Conservation (phyloP, 352 stramenopile genomes). For the Phytophthora ramorum region DNA sequence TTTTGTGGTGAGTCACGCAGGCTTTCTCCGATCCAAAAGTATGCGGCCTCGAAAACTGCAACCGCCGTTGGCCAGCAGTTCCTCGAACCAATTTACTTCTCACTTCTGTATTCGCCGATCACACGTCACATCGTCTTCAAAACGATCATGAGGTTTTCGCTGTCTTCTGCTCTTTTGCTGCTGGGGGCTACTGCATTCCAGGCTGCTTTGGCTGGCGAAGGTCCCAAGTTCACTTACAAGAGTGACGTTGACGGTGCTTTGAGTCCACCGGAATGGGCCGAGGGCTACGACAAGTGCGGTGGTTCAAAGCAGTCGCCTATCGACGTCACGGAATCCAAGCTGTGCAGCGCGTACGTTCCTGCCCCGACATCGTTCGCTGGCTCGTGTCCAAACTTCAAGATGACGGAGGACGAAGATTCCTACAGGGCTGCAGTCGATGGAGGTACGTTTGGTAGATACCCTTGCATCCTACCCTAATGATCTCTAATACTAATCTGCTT, state of each 20-base stretch:
- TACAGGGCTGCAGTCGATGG: slow-evolving; percentile 36
- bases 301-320: slow-evolving; percentile 39
- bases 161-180: not conserved
- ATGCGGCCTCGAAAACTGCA: not conserved
- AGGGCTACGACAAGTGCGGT: slow-evolving; percentile 20
- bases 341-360: slow-evolving; percentile 37
- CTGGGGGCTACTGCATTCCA: slow-evolving; percentile 1
- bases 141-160: slow-evolving; percentile 14
- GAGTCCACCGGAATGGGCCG: slow-evolving; percentile 29
- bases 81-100: not conserved
- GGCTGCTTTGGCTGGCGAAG: not conserved
- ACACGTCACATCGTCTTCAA: not conserved
- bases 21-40: slow-evolving; percentile 9
- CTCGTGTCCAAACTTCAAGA: slow-evolving; percentile 32
- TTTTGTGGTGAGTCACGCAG: not conserved
- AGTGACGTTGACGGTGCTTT: slow-evolving; percentile 15
- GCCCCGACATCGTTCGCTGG: slow-evolving; percentile 40
- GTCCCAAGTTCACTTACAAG: slow-evolving; percentile 20
- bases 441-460: slow-evolving; percentile 1
- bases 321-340: slow-evolving; percentile 32
- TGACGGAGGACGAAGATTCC: slow-evolving; percentile 23
- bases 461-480: not conserved
- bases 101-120: slow-evolving; percentile 11
- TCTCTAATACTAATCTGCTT: not conserved
- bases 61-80: not conserved